Conservation (phyloP, 768 basidiomycete genomes). For the Gelatoporia subvermispora region DNA sequence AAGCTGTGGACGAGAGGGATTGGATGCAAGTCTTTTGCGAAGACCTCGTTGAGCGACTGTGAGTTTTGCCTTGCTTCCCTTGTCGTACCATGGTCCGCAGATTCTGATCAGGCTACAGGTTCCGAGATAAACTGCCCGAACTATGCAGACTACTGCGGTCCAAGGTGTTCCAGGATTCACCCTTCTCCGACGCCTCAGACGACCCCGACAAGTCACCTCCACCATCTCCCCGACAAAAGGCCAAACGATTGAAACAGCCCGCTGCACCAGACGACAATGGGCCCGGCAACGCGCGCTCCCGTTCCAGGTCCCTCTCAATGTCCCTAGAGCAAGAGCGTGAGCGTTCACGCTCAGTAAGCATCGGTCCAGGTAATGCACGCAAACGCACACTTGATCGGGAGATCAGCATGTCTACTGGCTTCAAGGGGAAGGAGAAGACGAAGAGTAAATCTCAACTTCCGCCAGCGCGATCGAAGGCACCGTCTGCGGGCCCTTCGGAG, state of each 20-base stretch:
- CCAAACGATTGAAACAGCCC: conserved; percentile 10
- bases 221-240: conserved; percentile 15
- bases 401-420: conserved; percentile 71
- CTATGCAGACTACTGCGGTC: conserved; percentile 52
- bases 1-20: conserved; percentile 33
- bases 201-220: conserved; percentile 9
- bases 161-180: conserved; percentile 65
- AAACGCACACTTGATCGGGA: conserved; percentile 61
- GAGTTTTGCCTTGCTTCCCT: conserved; percentile 18
- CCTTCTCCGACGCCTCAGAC: conserved; percentile 46
- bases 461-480: not conserved
- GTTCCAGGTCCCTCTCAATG: conserved; percentile 46
- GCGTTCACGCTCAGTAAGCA: conserved; percentile 28
- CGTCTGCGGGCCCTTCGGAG: not conserved
- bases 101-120: conserved; percentile 35
- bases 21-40: conserved; percentile 76
- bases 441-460: conserved; percentile 3
- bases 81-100: not conserved
- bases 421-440: conserved; percentile 37
- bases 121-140: conserved; percentile 47
- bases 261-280: not conserved
- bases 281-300: conserved; percentile 12
- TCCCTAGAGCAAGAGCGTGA: conserved; percentile 62
- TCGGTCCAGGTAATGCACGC: conserved; percentile 31
- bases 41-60: conserved; percentile 63